A percentile compares a stretch with the other conserved stretches of the same genome.
phyloP scores from a whole-genome alignment of 345 rosid species.

The Populus deltoides region DNA sequence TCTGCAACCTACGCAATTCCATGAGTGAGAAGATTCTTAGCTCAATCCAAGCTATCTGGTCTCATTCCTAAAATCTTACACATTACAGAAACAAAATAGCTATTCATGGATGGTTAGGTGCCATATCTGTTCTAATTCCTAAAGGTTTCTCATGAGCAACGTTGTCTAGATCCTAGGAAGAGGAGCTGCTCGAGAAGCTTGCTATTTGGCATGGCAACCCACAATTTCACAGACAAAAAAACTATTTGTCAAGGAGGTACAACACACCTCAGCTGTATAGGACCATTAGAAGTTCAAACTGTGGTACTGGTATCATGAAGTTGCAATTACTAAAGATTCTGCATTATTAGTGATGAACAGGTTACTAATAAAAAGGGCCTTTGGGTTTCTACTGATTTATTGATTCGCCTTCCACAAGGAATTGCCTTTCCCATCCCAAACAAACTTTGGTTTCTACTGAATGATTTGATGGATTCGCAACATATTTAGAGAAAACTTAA shows the following conservation, averaged over 20 bases:
- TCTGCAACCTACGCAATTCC: neutral
- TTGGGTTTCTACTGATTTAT: too few species aligned
- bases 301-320: conserved; percentile 4
- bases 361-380: neutral
- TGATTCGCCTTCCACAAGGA: neutral
- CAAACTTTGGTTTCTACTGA: neutral
- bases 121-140: conserved; percentile 6
- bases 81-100: conserved; percentile 11
- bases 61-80: neutral
- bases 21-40: neutral
- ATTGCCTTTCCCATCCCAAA: neutral
- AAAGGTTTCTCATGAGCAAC: conserved; percentile 22
- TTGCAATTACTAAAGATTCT: neutral
- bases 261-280: conserved; percentile 27
- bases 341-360: neutral
- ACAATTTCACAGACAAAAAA: conserved; percentile 21
- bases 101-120: conserved; percentile 4
- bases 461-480: neutral
- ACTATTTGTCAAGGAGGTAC: conserved; percentile 15
- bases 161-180: conserved; percentile 24
- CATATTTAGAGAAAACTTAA: neutral
- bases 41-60: neutral
- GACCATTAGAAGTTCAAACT: conserved; percentile 27
- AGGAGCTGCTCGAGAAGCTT: conserved; percentile 23
- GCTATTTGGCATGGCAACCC: conserved; percentile 30